Evolutionary conservation across 345 rosid species (phyloP), one percentile per base, ranked within the genome.

Genomic region (Gynandropsis gynandra): DNA sequence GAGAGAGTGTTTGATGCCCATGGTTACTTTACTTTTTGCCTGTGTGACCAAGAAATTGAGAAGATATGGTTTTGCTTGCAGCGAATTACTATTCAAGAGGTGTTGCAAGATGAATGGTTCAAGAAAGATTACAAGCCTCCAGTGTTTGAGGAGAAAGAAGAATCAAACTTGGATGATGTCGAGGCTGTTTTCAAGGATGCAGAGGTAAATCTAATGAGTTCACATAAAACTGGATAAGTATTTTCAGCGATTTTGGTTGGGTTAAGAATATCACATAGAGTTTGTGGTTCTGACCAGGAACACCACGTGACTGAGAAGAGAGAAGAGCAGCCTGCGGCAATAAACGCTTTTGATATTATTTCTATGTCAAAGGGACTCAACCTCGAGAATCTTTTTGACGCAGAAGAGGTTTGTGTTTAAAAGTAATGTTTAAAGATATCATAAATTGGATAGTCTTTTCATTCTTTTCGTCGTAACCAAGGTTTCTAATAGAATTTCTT

Each of bases 121-220:
- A 85, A 82, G 68, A 85, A 79, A 76, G 83, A 50, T 71, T 87
- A 85, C 52, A 79, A 81, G 72, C 80, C 87, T 31, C 84, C 98
- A 4, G 76, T 87, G 24, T 92, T 87, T 42, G 80, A 79, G 51
- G 98, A 92, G 74, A 81, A 76, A 48, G 73, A 75, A 48, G 67
- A 78, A 47, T 61, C 86, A 21, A 84, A 68, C 69, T 67, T 81
- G 77, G 95, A 87, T 55, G 95, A 92, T 50, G 76, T 92, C 17
- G 93, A 87, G 60, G 95, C 98, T 50, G 93, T 92, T 67, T 92
- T 92, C 34, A 79, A 81, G 76, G 96, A 92, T 65, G 77, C 90
- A 0, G 67, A 66, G 53, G 98, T 87, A 48, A 71, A 87, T 59
- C 47, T 21, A 29, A 49, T 14, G 56, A 29, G 32, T 19, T 7